Base-by-base conservation (phyloP, 768 basidiomycete genomes). In the Austroboletus festivus region DNA sequence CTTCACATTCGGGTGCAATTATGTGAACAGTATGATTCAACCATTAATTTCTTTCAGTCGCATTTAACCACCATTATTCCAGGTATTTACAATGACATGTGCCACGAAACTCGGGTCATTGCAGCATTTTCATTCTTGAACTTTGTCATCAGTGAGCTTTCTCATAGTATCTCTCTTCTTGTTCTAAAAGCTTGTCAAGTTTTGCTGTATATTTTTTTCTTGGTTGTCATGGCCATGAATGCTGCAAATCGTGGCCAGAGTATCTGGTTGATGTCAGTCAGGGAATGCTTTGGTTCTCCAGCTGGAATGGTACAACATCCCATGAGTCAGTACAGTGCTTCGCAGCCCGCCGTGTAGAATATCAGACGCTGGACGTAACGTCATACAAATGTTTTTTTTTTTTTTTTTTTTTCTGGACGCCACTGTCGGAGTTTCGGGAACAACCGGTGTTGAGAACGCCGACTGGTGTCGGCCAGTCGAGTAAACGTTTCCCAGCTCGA, bases 61-160 rank as follows among this genome's bases (percentile, higher is more conserved):
- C n/a, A n/a, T 15, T 41, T 54, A 26, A 52, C 37, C 44, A 20
- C n/a, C 34, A 9, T n/a, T 16, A 1, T 22, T 21, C 18, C 28
- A 66, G 67, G 44, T 2, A 35, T 51, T 37, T 0, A 1, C 20
- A 47, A 46, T 24, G 40, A 45, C 26, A 42, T 47, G 33, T 73
- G 73, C 46, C 50, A 53, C 18, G 59, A 73, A 44, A 22, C 52
- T 26, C 60, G 67, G 39, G 71, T 50, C 1, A 48, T 73, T 5
- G 58, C 51, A 38, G 73, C 68, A 2, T 67, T 75, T 50, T 53
- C 68, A 12, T 73, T 68, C 54, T 52, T 74, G 41, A 61, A 54
- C 48, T 74, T 71, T 52, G 50, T 71, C 30, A 46, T 68, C 1
- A 19, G 73, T 71, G 38, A 46, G 68, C 57, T 15, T 12, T 12